Evolutionary conservation across 2,329 filamentous ascomycete genomes (phyloP), one percentile per base, ranked within the genome.

Genomic region (Stemphylium beticola): DNA sequence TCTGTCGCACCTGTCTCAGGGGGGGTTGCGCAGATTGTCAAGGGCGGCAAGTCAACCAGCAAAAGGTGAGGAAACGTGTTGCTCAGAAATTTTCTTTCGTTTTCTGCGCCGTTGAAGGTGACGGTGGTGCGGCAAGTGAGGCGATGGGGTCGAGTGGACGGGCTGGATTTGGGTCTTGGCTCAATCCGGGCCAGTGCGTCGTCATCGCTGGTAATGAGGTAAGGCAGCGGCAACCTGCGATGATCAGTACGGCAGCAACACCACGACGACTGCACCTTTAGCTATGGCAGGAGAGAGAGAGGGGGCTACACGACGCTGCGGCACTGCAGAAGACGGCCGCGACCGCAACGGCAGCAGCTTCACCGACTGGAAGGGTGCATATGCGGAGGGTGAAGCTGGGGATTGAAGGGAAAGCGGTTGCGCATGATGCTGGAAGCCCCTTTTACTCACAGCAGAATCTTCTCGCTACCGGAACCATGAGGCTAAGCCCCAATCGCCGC

Each of bases 381-480:
- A n/a, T 29, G 33, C 34, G 33, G 49, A 15, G n/a, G 55, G 39
- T n/a, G 46, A 47, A 42, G 57, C 49, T 49, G 49, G 46, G 39
- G 49, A 24, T 56, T 55, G 46, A 62, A 61, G 53, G 54, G 48
- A 53, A 50, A 31, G 39, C 44, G 58, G 54, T 40, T 53, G 56
- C 49, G 65, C 62, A 67, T 62, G 60, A 56, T 40, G 60, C 33
- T 42, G 56, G 41, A 43, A 58, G 57, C 66, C 68, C 67, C 68
- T 64, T 66, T 67, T 62, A 46, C 52, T 46, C 49, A 36, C 43
- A 41, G 52, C 61, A 60, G 62, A 71, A 62, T 59, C 61, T 71
- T 64, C 65, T 59, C 59, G 66, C 58, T 65, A 69, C 66, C 66
- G 60, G 63, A 58, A 62, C 63, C 24, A 43, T 40, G 22, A 42